phyloP scores from a whole-genome alignment of 331 rosid genomes.

The Malus hybrid region DNA sequence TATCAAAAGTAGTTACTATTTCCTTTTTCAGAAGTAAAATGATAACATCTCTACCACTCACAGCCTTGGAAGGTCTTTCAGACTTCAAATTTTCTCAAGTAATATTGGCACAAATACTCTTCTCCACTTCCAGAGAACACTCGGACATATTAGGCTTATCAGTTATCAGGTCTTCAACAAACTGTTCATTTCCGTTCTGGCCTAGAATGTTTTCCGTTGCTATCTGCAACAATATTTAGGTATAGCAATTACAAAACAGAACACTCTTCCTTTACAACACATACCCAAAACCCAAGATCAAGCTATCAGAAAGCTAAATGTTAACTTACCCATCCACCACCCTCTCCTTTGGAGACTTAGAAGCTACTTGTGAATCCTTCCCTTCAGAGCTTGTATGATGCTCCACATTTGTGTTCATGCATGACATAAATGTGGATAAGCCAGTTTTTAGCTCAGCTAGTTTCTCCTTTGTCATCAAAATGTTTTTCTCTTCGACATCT shows the following conservation, averaged over 20 bases:
- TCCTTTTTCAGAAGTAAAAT: conserved; percentile 72
- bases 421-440: conserved; percentile 61
- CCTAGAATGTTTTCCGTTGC: conserved; percentile 26
- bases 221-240: conserved; percentile 58
- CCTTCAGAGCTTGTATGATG: conserved; percentile 27
- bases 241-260: conserved; percentile 27
- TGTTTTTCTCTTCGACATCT: conserved; percentile 46
- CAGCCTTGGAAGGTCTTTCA: conserved; percentile 17
- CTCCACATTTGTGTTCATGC: conserved; percentile 51
- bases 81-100: conserved; percentile 21
- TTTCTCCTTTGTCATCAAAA: conserved; percentile 63
- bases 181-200: conserved; percentile 11
- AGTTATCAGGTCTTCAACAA: conserved; percentile 25
- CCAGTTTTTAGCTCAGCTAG: conserved; percentile 64
- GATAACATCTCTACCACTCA: conserved; percentile 44
- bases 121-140: conserved; percentile 21
- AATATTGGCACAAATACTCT: conserved; percentile 6
- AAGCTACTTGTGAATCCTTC: conserved; percentile 29
- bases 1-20: conserved; percentile 71
- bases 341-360: conserved; percentile 29
- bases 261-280: conserved; percentile 20
- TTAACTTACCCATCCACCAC: conserved; percentile 54
- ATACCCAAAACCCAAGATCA: conserved; percentile 22
- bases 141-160: conserved; percentile 24
- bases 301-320: conserved; percentile 28